A percentile compares a stretch with the other conserved stretches of the same genome.
These are phyloP conservation scores for Leishmania guyanensis DNA, from an alignment of 208 protist species.

Conservation along the genomic window DNA sequence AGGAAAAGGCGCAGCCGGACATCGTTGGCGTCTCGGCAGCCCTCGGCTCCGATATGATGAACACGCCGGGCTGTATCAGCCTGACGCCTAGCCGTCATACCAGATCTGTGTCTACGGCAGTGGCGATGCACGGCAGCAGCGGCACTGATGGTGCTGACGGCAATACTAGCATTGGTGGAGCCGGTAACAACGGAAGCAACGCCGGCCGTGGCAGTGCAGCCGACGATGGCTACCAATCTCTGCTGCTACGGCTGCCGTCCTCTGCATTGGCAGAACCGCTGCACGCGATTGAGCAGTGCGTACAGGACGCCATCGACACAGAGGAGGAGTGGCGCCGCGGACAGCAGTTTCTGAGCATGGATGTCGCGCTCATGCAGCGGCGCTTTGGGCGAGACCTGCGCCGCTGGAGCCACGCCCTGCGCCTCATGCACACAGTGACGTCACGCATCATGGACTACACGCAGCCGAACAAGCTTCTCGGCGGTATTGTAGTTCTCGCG, in stretches of 20 bases:
- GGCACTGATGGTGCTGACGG: background rate
- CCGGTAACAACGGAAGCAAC: background rate
- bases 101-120: background rate
- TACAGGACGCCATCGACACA: slow-evolving; percentile 71
- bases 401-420: slow-evolving; percentile 69
- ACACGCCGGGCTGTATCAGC: slow-evolving; percentile 8
- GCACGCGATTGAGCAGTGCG: slow-evolving; percentile 75
- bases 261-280: slow-evolving; percentile 66
- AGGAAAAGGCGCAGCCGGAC: slow-evolving; percentile 42
- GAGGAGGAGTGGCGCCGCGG: slow-evolving; percentile 85
- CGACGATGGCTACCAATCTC: slow-evolving; percentile 49
- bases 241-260: slow-evolving; percentile 55
- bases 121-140: background rate
- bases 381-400: slow-evolving; percentile 74
- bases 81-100: slow-evolving; percentile 6
- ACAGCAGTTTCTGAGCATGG: slow-evolving; percentile 85
- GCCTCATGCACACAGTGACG: slow-evolving; percentile 69
- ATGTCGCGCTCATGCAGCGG: slow-evolving; percentile 83
- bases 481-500: slow-evolving; percentile 83
- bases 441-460: slow-evolving; percentile 85
- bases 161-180: slow-evolving; percentile 1
- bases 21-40: slow-evolving; percentile 7
- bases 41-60: slow-evolving; percentile 10
- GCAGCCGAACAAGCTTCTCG: slow-evolving; percentile 83
- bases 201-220: background rate